Base-by-base conservation (phyloP, 805 yeast genomes). In the Ogataea zsoltii region DNA sequence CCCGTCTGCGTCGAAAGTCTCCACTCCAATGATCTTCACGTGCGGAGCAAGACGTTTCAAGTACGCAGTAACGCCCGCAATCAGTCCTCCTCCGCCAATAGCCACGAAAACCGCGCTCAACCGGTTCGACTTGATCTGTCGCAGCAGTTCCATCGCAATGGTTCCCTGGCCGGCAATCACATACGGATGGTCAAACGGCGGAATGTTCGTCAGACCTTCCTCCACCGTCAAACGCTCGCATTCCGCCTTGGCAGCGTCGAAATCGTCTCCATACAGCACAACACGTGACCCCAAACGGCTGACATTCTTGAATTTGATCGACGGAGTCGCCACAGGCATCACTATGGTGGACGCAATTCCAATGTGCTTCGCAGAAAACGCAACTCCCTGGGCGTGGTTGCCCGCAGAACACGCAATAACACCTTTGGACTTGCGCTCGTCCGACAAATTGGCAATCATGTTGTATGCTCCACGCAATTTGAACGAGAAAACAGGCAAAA, bases 91-190 rank as follows among this genome's bases (percentile, higher is more conserved):
- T 48, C 99, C 99, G 46, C 99, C 99, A 46, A 92, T 86, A 26
- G 96, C 90, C 46, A 89, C 82, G 63, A 94, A 94, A 1, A 94
- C 85, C 2, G 98, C 98, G 56, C 79, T 79, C 54, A 92, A 74
- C 50, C 84, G 82, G 45, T 83, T 81, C 40, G 84, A 73, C 53
- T 88, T 82, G 28, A 90, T 76, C 70, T 94, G 99, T 65, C 97
- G 81, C 44, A 94, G 70, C 19, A 94, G 71, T 68, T 94, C 99
- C 79, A 91, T 78, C 3, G 96, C 99, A 51, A 92, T 84, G 19
- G 99, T 94, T 48, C 98, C 99, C 68, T 94, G 99, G 18, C 99
- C 99, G 7, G 99, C 99, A 68, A 94, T 89, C 53, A 94, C 97
- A 56, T 84, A 88, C 2, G 99, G 99, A 61, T 94, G 97, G 62